Conservation (phyloP, 495 filamentous ascomycete species). For the Pyrenula massariospora region DNA sequence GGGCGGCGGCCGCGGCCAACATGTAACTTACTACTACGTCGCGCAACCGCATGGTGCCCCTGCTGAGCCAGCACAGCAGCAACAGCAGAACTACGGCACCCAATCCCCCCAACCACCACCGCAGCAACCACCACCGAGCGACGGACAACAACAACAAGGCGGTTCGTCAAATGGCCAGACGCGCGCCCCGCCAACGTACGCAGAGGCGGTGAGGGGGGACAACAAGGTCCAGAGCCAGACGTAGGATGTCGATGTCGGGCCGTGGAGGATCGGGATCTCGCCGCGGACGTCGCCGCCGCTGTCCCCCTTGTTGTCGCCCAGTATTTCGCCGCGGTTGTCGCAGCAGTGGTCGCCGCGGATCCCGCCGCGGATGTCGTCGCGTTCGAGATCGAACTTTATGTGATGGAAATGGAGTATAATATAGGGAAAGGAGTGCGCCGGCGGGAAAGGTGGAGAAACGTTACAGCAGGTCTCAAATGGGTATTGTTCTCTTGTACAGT, state of each 20-base stretch:
- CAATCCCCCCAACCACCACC: slow-evolving; percentile 14
- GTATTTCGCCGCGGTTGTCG: neutral
- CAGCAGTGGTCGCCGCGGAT: neutral
- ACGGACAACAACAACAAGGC: slow-evolving; percentile 15
- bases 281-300: neutral
- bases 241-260: slow-evolving; percentile 17
- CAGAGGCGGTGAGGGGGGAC: slow-evolving; percentile 77
- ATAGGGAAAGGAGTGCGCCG: too few species aligned
- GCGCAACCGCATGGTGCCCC: slow-evolving; percentile 28
- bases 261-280: neutral
- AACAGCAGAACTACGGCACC: slow-evolving; percentile 25
- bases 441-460: too few species aligned
- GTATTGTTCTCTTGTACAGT: neutral
- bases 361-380: too few species aligned
- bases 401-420: too few species aligned
- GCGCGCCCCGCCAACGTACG: slow-evolving; percentile 63
- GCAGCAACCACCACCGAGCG: slow-evolving; percentile 13
- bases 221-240: slow-evolving; percentile 73
- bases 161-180: slow-evolving; percentile 21
- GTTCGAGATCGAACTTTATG: too few species aligned
- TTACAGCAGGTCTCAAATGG: neutral
- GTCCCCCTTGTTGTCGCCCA: neutral
- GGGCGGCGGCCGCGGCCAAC: slow-evolving; percentile 31
- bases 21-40: slow-evolving; percentile 63
- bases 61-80: slow-evolving; percentile 23